Base-by-base conservation (phyloP, 2,329 filamentous ascomycete species). In the Pyrenophora teres region DNA sequence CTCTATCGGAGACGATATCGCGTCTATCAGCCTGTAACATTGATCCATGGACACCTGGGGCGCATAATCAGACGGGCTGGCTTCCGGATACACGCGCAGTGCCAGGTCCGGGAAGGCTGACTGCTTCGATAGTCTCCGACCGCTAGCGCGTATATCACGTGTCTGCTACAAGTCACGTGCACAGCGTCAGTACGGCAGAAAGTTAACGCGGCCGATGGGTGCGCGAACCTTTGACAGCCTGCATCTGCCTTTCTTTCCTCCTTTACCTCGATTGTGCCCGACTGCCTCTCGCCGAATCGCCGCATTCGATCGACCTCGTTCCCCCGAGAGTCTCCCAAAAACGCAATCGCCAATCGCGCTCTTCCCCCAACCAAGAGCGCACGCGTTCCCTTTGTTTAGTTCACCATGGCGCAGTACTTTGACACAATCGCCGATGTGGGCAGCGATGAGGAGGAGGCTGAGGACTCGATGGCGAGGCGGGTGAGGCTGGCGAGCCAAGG, bases 371-470 rank as follows among this genome's bases (percentile, higher is more conserved):
- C 27, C 27, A 30, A 30, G 37, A 46, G 54, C 54, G 58, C 50
- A 58, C 57, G 64, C 54, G 51, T 62, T 60, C 57, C 60, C 65
- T 68, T 67, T 70, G 62, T 66, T 57, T 54, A 44, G 25, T 45
- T 40, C 50, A 65, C 52, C 55, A 74, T 73, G 69, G 54, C 67
- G 39, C 62, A 92, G 71, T 80, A 97, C 70, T 87, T 99, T 68
- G 87, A 93, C 64, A 87, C 86, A 59, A 87, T 92, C 78, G 94
- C 93, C 63, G 87, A 95, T 75, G 79, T 97, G 54, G 92, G 92
- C 70, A 87, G 87, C 61, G 63, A 66, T 52, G 63, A 66, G 48
- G 72, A 74, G 46, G 73, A 74, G 30, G 72, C 75, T 48, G 72
- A 72, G 50, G 70, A 73, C 46, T 69, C 46, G 71, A 74, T 56